Evolutionary conservation across 2,329 filamentous ascomycete species (phyloP).

Genomic region (Neurospora crassa): DNA sequence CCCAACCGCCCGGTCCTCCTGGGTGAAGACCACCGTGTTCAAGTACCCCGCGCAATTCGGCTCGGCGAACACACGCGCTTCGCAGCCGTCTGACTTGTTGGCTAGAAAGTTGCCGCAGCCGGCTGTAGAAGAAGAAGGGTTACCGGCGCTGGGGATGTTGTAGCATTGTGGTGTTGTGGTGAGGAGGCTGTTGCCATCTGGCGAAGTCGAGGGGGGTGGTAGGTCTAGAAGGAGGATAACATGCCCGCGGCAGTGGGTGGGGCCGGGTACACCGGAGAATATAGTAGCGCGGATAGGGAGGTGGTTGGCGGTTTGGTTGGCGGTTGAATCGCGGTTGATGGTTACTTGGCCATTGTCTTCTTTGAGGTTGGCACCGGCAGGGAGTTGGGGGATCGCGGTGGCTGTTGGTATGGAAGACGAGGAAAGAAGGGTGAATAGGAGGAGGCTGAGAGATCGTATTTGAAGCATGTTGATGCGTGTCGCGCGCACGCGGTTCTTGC

Average conservation of each 20-base stretch:
- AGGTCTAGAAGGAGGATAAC: slow-evolving; percentile 20
- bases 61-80: slow-evolving; percentile 28
- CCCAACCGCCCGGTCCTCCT: slow-evolving; percentile 24
- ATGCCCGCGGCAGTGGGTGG: slow-evolving; percentile 26
- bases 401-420: neutral
- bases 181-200: neutral
- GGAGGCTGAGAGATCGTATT: neutral
- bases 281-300: slow-evolving; percentile 40
- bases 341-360: slow-evolving; percentile 22
- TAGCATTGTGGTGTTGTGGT: slow-evolving; percentile 23
- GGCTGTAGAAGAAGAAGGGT: slow-evolving; percentile 9
- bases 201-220: slow-evolving; percentile 10
- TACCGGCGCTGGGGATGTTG: slow-evolving; percentile 19
- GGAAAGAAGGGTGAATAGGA: neutral
- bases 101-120: slow-evolving; percentile 27
- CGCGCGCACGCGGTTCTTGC: neutral
- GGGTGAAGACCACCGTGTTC: slow-evolving; percentile 28
- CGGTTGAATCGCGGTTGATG: slow-evolving; percentile 30
- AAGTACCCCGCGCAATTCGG: slow-evolving; percentile 23
- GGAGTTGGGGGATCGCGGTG: slow-evolving; percentile 5
- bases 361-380: slow-evolving; percentile 11
- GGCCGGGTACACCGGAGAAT: slow-evolving; percentile 26
- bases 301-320: neutral
- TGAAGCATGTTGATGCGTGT: neutral
- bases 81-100: slow-evolving; percentile 28